Percentiles rank a stretch among this genome's conserved stretches.
These are phyloP conservation scores for Pythium utonaiense DNA, from an alignment of 352 stramenopile species.

Conservation along the genomic window DNA sequence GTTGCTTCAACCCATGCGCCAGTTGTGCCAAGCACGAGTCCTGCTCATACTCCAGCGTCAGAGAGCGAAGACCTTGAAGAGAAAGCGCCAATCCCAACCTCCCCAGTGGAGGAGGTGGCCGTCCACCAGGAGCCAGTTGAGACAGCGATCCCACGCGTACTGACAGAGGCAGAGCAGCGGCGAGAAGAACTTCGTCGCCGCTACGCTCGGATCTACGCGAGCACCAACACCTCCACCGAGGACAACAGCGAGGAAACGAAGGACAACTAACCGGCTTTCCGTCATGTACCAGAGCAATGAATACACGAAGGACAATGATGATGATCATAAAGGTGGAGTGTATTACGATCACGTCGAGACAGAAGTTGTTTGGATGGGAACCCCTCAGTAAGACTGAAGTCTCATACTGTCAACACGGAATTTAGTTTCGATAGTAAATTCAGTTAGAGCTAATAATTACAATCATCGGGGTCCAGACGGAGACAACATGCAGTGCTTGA, in stretches of 20 bases:
- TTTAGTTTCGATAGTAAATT: conserved; percentile 67
- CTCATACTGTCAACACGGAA: conserved; percentile 25
- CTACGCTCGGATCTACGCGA: conserved; percentile 31
- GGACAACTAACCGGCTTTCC: neutral
- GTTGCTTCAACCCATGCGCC: neutral
- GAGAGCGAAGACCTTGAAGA: conserved; percentile 21
- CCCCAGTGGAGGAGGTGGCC: neutral
- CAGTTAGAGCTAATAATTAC: conserved; percentile 90
- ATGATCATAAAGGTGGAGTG: too few relatives aligned
- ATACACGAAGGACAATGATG: neutral
- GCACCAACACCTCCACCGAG: neutral
- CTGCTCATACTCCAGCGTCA: neutral
- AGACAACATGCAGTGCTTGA: too few relatives aligned
- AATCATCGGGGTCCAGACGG: conserved; percentile 63
- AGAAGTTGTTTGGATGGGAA: neutral
- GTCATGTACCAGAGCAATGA: neutral
- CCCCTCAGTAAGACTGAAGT: conserved; percentile 29
- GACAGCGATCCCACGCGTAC: conserved; percentile 18
- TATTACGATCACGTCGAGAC: too few relatives aligned
- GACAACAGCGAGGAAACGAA: conserved; percentile 12
- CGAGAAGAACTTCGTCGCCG: conserved; percentile 30
- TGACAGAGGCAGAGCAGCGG: conserved; percentile 29
- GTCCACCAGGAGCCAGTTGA: conserved; percentile 11
- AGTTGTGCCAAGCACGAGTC: neutral
- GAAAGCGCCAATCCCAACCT: conserved; percentile 15